Conservation (phyloP, 495 filamentous ascomycete species). For the Penicillium dipodomyicola region DNA sequence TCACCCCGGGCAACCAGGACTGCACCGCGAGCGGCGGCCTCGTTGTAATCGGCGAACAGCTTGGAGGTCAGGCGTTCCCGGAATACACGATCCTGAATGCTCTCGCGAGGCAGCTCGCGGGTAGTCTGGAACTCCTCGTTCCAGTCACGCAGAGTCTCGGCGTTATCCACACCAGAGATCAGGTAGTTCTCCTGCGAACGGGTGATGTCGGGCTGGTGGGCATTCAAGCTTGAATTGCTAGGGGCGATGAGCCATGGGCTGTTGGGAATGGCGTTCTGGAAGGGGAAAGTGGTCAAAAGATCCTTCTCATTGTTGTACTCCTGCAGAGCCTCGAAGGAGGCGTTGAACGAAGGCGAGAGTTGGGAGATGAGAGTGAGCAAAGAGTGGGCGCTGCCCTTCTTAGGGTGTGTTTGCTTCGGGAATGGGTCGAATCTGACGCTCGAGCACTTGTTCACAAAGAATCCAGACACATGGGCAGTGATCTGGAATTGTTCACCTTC, state of each 20-base stretch:
- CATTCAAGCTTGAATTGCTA: slow-evolving; percentile 55
- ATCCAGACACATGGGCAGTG: slow-evolving; percentile 88
- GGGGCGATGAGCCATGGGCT: slow-evolving; percentile 88
- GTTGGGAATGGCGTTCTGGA: slow-evolving; percentile 87
- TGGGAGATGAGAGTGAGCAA: slow-evolving; percentile 74
- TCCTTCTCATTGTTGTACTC: slow-evolving; percentile 80
- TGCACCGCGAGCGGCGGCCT: slow-evolving; percentile 91
- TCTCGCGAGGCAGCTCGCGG: slow-evolving; percentile 86
- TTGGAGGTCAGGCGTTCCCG: slow-evolving; percentile 90
- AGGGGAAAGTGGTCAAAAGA: slow-evolving; percentile 86
- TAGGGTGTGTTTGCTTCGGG: slow-evolving; percentile 57
- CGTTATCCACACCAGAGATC: slow-evolving; percentile 83
- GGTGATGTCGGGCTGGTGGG: slow-evolving; percentile 79
- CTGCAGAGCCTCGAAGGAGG: slow-evolving; percentile 70
- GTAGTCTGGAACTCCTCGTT: slow-evolving; percentile 99
- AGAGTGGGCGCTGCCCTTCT: slow-evolving; percentile 69
- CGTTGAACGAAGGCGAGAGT: slow-evolving; percentile 78
- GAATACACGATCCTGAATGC: slow-evolving; percentile 94
- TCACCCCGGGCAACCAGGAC: slow-evolving; percentile 90
- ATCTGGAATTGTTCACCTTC: slow-evolving; percentile 93
- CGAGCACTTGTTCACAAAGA: slow-evolving; percentile 92
- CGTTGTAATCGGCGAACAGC: slow-evolving; percentile 95
- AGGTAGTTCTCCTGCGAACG: slow-evolving; percentile 92
- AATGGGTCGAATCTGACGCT: slow-evolving; percentile 90
- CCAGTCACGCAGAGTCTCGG: slow-evolving; percentile 94